phyloP scores from a whole-genome alignment of 495 filamentous ascomycete species.

The Aspergillus conjunctus region DNA sequence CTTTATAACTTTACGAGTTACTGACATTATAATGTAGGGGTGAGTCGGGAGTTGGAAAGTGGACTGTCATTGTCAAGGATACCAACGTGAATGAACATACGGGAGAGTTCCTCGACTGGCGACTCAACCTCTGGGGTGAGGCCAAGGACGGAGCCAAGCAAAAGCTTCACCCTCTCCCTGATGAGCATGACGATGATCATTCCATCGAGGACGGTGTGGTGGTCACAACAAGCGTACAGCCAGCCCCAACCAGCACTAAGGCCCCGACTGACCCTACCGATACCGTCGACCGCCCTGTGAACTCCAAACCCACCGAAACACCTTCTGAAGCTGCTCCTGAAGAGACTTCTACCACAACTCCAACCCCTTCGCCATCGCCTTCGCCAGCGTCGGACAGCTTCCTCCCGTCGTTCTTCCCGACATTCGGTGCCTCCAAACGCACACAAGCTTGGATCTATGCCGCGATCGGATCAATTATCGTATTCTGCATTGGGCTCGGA shows the following conservation, averaged over 20 bases:
- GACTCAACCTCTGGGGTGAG: slow-evolving; percentile 92
- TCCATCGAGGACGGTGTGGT: slow-evolving; percentile 56
- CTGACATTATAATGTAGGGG: slow-evolving; percentile 60
- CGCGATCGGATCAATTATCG: slow-evolving; percentile 74
- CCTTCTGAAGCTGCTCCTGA: slow-evolving; percentile 34
- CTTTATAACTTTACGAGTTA: not conserved
- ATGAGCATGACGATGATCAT: slow-evolving; percentile 83
- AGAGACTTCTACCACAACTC: slow-evolving; percentile 30
- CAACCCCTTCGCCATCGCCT: slow-evolving; percentile 46
- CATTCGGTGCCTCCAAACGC: slow-evolving; percentile 87
- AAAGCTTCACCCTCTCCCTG: slow-evolving; percentile 76
- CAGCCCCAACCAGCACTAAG: slow-evolving; percentile 48
- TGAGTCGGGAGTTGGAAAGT: slow-evolving; percentile 81
- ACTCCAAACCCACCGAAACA: slow-evolving; percentile 54
- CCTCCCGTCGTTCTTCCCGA: slow-evolving; percentile 87
- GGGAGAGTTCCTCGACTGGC: slow-evolving; percentile 88
- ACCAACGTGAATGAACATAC: slow-evolving; percentile 71
- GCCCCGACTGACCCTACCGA: slow-evolving; percentile 60
- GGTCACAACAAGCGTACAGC: slow-evolving; percentile 54
- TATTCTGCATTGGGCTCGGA: slow-evolving; percentile 80
- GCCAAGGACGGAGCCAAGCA: slow-evolving; percentile 72
- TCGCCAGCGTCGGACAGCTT: slow-evolving; percentile 57
- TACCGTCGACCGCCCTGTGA: slow-evolving; percentile 76
- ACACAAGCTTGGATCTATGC: slow-evolving; percentile 97
- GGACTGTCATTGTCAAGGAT: slow-evolving; percentile 91